These are phyloP conservation scores for Phaeotremella skinneri DNA, from an alignment of 768 basidiomycete species.

Conservation along the genomic window DNA sequence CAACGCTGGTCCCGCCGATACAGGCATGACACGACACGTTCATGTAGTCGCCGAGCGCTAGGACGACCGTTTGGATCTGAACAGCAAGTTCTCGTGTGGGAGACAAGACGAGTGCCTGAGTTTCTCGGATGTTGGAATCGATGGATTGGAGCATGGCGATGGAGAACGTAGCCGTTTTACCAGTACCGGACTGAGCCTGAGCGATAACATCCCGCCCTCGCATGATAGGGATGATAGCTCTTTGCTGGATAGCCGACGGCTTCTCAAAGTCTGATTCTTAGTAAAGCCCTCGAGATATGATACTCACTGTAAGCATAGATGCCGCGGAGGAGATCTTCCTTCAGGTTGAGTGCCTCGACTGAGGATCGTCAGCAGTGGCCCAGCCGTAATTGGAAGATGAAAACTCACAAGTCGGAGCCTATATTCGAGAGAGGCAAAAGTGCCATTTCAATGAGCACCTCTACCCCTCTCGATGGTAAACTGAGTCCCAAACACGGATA, in stretches of 20 bases:
- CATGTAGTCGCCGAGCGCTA: conserved; percentile 98
- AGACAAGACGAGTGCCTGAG: conserved; percentile 92
- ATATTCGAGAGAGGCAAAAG: conserved; percentile 50
- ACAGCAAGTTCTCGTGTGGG: conserved; percentile 98
- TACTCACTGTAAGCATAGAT: conserved; percentile 52
- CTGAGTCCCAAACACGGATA: conserved; percentile 51
- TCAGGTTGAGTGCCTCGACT: conserved; percentile 53
- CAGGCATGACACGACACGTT: conserved; percentile 98
- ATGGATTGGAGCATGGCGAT: conserved; percentile 97
- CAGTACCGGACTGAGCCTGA: conserved; percentile 97
- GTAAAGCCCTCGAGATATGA: background rate
- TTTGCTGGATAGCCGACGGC: conserved; percentile 97
- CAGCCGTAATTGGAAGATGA: background rate
- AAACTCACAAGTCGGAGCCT: conserved; percentile 53
- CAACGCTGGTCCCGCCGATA: conserved; percentile 94
- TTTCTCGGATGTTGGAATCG: conserved; percentile 89
- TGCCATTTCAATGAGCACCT: conserved; percentile 41
- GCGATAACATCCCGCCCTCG: conserved; percentile 87
- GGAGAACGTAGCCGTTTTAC: conserved; percentile 99
- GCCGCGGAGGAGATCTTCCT: conserved; percentile 52
- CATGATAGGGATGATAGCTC: conserved; percentile 92
- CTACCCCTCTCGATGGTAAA: conserved; percentile 43
- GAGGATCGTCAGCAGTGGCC: conserved; percentile 16
- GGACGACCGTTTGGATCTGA: conserved; percentile 96
- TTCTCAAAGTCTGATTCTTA: conserved; percentile 68